These are phyloP conservation scores for Odonthalia washingtoniensis DNA, from an alignment of 31 red algal species.

Conservation along the genomic window DNA sequence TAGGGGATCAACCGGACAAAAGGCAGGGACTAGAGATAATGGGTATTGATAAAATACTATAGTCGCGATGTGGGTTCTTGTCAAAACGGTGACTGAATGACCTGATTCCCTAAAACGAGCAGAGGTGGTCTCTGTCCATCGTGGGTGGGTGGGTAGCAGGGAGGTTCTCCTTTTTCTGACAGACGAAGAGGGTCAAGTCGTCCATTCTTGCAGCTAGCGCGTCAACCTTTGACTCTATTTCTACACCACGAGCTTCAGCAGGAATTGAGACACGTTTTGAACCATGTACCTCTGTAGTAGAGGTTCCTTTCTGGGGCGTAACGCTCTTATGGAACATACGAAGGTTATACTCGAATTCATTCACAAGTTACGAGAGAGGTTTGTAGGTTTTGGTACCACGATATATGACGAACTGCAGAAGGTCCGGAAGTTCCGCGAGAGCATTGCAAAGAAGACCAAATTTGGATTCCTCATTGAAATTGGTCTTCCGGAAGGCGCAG, in stretches of 20 bases:
- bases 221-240: not conserved
- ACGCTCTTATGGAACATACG: not conserved
- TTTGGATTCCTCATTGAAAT: not conserved
- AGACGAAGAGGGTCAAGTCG: not conserved
- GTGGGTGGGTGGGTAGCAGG: not conserved
- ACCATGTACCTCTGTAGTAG: not conserved
- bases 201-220: not conserved
- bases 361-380: not conserved
- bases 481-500: not conserved
- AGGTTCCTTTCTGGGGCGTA: not conserved
- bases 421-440: not conserved
- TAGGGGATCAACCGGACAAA: too few relatives aligned
- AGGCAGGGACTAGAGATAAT: too few relatives aligned
- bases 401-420: not conserved
- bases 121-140: not conserved
- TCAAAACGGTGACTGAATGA: not conserved
- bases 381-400: not conserved
- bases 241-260: not conserved
- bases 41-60: too few relatives aligned
- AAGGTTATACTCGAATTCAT: not conserved
- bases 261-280: not conserved
- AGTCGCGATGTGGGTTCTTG: not conserved
- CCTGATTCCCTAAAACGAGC: not conserved
- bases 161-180: not conserved
- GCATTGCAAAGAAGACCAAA: slow-evolving; percentile 22